A percentile compares a stretch with the other conserved stretches of the same genome.
These are phyloP conservation scores for Fraxinus americana DNA, from an alignment of 257 asterid species.

Conservation along the genomic window DNA sequence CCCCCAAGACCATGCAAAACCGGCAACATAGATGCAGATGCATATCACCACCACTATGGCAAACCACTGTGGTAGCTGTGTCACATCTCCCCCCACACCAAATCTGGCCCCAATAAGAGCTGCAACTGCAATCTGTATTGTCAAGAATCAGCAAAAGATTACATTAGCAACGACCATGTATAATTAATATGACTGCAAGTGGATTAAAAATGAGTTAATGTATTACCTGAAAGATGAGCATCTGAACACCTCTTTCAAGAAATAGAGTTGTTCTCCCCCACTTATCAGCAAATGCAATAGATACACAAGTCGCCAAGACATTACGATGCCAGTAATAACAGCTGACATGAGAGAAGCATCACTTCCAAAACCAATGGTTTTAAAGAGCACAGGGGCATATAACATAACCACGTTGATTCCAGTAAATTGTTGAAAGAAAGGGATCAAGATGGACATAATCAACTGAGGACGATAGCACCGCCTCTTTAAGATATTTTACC, in stretches of 20 bases:
- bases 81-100: constrained; percentile 1
- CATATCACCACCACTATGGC: constrained; percentile 1
- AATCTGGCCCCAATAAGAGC: neutral
- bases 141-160: neutral
- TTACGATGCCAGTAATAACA: constrained; percentile 22
- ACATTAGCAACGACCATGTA: neutral
- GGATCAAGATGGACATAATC: constrained; percentile 13
- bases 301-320: constrained; percentile 21
- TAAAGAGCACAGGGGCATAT: constrained; percentile 29
- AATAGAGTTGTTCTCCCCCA: constrained; percentile 22
- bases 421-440: constrained; percentile 26
- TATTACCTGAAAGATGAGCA: constrained; percentile 25
- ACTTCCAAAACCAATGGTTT: constrained; percentile 23
- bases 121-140: neutral
- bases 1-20: constrained; percentile 20
- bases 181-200: neutral
- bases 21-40: constrained; percentile 3
- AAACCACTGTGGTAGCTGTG: neutral
- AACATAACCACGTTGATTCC: constrained; percentile 35
- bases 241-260: constrained; percentile 26
- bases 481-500: constrained; percentile 7
- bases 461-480: constrained; percentile 23
- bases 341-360: constrained; percentile 25
- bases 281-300: constrained; percentile 9
- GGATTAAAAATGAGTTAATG: neutral